A percentile compares a stretch with the other conserved stretches of the same genome.
phyloP scores from a whole-genome alignment of 2,329 filamentous ascomycete species.

The Annulohypoxylon truncatum region DNA sequence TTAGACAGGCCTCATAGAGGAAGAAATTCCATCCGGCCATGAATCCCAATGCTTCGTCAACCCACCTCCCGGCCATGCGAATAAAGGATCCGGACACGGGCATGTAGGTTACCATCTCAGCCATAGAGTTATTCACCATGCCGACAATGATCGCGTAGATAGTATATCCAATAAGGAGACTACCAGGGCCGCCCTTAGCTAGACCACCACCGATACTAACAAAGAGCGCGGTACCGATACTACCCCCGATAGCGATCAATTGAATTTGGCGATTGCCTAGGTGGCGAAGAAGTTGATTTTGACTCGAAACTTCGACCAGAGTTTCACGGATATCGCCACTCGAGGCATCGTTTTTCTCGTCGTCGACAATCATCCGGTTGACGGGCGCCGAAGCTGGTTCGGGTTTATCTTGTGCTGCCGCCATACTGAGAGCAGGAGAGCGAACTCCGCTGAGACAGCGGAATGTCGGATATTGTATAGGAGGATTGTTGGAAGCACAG shows the following conservation, averaged over 20 bases:
- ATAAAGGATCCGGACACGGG: conserved; percentile 73
- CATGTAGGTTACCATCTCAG: conserved; percentile 73
- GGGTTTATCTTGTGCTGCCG: conserved; percentile 41
- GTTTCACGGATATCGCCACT: conserved; percentile 38
- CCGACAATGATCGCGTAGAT: conserved; percentile 65
- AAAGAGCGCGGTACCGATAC: conserved; percentile 69
- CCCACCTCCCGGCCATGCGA: conserved; percentile 72
- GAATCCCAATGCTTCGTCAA: conserved; percentile 73
- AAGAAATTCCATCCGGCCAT: conserved; percentile 60
- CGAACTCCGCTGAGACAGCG: conserved; percentile 47
- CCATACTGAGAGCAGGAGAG: conserved; percentile 48
- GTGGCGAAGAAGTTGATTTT: conserved; percentile 54
- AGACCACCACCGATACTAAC: conserved; percentile 70
- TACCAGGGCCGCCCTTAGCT: conserved; percentile 60
- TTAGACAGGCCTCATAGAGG: conserved; percentile 55
- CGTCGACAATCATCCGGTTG: conserved; percentile 2
- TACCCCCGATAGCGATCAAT: conserved; percentile 68
- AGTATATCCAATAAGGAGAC: conserved; percentile 68
- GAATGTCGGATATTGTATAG: conserved; percentile 44
- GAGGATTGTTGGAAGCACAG: conserved; percentile 39
- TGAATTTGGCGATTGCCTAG: conserved; percentile 64
- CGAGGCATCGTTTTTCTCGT: conserved; percentile 41
- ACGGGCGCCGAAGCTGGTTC: conserved; percentile 5
- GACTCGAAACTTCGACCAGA: conserved; percentile 34
- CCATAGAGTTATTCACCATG: conserved; percentile 72